A percentile compares a stretch with the other conserved stretches of the same genome.
phyloP scores from a whole-genome alignment of 768 basidiomycete species.

The Trametes meyenii region DNA sequence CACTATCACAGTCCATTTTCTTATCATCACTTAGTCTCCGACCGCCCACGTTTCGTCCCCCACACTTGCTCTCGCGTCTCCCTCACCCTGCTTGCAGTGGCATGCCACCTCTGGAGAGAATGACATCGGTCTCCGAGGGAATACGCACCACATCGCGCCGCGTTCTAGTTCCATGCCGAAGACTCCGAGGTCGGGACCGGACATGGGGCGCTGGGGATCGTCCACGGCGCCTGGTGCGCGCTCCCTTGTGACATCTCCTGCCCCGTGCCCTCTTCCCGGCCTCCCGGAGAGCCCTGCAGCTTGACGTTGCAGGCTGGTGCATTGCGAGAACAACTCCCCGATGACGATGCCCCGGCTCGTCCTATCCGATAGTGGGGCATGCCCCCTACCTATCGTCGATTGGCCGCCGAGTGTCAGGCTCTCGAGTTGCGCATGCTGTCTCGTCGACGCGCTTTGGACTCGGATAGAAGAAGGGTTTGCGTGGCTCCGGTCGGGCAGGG shows the following conservation, averaged over 20 bases:
- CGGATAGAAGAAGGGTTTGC: slow-evolving; percentile 8
- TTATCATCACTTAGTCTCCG: slow-evolving; percentile 27
- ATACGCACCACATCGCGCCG: slow-evolving; percentile 4
- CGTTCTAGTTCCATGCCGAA: slow-evolving; percentile 18
- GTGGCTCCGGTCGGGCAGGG: slow-evolving; percentile 2
- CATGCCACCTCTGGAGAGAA: slow-evolving; percentile 20
- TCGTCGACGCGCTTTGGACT: slow-evolving; percentile 8
- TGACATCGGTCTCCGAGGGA: slow-evolving; percentile 9
- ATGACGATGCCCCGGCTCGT: slow-evolving; percentile 1
- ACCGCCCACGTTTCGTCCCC: slow-evolving; percentile 30
- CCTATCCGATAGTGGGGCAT: slow-evolving; percentile 39
- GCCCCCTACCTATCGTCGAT: slow-evolving; percentile 46
- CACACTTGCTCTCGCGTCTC: slow-evolving; percentile 37
- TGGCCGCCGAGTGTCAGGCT: slow-evolving; percentile 24
- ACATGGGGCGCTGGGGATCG: slow-evolving; percentile 35
- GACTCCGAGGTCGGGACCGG: slow-evolving; percentile 31
- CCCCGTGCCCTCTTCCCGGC: slow-evolving; percentile 19
- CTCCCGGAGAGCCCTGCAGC: slow-evolving; percentile 36
- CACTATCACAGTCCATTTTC: slow-evolving; percentile 24
- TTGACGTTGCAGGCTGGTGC: slow-evolving; percentile 44
- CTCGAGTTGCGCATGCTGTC: slow-evolving; percentile 17
- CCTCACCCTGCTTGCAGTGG: slow-evolving; percentile 34
- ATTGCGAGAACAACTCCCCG: slow-evolving; percentile 25
- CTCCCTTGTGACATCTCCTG: slow-evolving; percentile 24
- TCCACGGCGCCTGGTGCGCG: slow-evolving; percentile 39